These are phyloP conservation scores for Geotrichum histeridarum DNA, from an alignment of 1,139 yeast species.

Conservation along the genomic window DNA sequence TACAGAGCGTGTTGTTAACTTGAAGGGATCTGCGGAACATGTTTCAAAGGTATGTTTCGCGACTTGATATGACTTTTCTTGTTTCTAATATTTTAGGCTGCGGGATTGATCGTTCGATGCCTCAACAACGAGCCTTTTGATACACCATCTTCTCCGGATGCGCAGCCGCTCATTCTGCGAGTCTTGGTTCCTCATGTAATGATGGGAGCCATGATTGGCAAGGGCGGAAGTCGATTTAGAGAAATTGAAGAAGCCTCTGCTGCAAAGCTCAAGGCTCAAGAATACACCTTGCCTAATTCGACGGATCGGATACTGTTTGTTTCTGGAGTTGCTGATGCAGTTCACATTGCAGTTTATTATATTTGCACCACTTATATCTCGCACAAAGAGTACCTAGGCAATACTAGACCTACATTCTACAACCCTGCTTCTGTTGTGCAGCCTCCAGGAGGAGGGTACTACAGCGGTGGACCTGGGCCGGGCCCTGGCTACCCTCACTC, in stretches of 20 bases:
- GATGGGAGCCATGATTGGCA: conserved; percentile 81
- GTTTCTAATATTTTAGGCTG: conserved; percentile 42
- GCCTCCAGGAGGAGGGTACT: conserved; percentile 1
- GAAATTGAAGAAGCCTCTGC: conserved; percentile 83
- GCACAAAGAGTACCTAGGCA: conserved; percentile 23
- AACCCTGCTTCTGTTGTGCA: conserved; percentile 20
- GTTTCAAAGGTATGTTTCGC: conserved; percentile 50
- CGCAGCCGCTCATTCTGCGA: conserved; percentile 54
- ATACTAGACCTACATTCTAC: conserved; percentile 19
- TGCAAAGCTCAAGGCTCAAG: conserved; percentile 73
- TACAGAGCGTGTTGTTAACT: conserved; percentile 71
- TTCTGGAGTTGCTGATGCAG: conserved; percentile 80
- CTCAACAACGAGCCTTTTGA: conserved; percentile 66
- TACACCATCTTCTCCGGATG: conserved; percentile 52
- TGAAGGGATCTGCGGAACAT: conserved; percentile 71
- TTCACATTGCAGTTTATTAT: conserved; percentile 77
- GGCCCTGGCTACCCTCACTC: conserved; percentile 1
- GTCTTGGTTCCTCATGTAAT: conserved; percentile 72
- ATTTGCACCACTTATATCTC: conserved; percentile 52
- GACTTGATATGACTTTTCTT: conserved; percentile 2
- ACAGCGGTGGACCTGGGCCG: conserved; percentile 10
- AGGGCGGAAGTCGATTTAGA: conserved; percentile 66
- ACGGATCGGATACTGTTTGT: conserved; percentile 73
- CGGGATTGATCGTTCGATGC: conserved; percentile 66
- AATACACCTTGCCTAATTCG: conserved; percentile 66